These are phyloP conservation scores for Mrakia blollopis DNA, from an alignment of 768 basidiomycete species.

Conservation along the genomic window DNA sequence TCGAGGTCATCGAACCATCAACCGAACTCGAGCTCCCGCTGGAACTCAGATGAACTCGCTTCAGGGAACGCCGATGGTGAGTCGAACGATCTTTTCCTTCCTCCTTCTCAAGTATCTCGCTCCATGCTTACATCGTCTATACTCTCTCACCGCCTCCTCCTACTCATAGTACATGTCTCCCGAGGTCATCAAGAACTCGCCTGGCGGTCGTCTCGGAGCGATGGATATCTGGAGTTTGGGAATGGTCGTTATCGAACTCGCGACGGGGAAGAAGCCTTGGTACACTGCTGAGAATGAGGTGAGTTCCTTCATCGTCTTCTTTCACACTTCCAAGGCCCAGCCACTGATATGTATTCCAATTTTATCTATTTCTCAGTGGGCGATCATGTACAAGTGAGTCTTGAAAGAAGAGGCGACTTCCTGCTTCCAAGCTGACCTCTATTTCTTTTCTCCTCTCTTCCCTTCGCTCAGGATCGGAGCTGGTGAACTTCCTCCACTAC, in stretches of 20 bases:
- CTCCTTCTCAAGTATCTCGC: neutral
- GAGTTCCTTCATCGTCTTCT: neutral
- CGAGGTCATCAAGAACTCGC: conserved; percentile 93
- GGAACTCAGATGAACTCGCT: conserved; percentile 60
- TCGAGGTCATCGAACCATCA: conserved; percentile 33
- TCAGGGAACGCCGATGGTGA: conserved; percentile 90
- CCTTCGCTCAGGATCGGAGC: conserved; percentile 33
- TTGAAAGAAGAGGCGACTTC: no score
- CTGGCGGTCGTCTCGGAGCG: conserved; percentile 77
- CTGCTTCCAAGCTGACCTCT: neutral
- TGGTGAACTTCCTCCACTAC: conserved; percentile 72
- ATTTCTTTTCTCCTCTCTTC: neutral
- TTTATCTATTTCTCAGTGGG: conserved; percentile 53
- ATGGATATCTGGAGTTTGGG: conserved; percentile 99
- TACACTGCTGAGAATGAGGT: conserved; percentile 83
- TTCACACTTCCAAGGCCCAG: neutral
- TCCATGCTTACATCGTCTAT: neutral
- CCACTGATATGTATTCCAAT: neutral
- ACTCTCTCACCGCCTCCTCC: neutral
- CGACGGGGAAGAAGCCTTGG: conserved; percentile 97
- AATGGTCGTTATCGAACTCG: conserved; percentile 94
- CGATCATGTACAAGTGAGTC: conserved; percentile 32
- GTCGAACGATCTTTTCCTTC: neutral
- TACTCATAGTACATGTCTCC: conserved; percentile 77
- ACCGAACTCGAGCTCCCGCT: conserved; percentile 29